These are phyloP conservation scores for Biscogniauxia mediterranea DNA, from an alignment of 2,329 filamentous ascomycete species.

Conservation along the genomic window DNA sequence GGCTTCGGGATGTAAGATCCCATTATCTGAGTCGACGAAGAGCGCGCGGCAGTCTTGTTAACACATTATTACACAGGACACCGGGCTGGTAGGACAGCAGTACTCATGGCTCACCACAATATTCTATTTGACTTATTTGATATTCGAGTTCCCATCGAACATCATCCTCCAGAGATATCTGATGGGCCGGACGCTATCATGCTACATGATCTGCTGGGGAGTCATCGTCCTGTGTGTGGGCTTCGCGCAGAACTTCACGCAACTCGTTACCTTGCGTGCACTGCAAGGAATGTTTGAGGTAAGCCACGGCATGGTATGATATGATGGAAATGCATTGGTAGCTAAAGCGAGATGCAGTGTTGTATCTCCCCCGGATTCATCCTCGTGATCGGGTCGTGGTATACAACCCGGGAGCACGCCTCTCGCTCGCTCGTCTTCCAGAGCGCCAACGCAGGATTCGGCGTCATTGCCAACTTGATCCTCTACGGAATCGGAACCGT, in stretches of 20 bases:
- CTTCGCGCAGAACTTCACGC: constrained; percentile 38
- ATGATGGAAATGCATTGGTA: not conserved
- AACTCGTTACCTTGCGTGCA: constrained; percentile 35
- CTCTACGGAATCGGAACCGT: constrained; percentile 38
- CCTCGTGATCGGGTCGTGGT: constrained; percentile 35
- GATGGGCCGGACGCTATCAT: constrained; percentile 32
- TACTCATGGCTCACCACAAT: constrained; percentile 35
- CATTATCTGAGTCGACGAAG: not conserved
- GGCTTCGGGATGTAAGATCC: constrained; percentile 30
- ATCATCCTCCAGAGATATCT: constrained; percentile 31
- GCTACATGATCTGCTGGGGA: constrained; percentile 35
- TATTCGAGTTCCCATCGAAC: constrained; percentile 34
- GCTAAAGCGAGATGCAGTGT: constrained; percentile 23
- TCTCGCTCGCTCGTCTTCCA: constrained; percentile 37
- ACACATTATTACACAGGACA: constrained; percentile 20
- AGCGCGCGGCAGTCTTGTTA: not conserved
- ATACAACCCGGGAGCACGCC: constrained; percentile 38
- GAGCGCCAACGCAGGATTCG: constrained; percentile 38
- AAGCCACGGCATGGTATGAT: not conserved
- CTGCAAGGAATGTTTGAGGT: constrained; percentile 38
- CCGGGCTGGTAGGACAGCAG: constrained; percentile 32
- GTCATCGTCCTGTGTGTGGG: constrained; percentile 38
- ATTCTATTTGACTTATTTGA: constrained; percentile 34
- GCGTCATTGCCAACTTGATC: constrained; percentile 35
- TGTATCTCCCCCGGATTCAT: constrained; percentile 40